A percentile compares a stretch with the other conserved stretches of the same genome.
phyloP scores from a whole-genome alignment of 345 rosid genomes.

The Linum trigynum region DNA sequence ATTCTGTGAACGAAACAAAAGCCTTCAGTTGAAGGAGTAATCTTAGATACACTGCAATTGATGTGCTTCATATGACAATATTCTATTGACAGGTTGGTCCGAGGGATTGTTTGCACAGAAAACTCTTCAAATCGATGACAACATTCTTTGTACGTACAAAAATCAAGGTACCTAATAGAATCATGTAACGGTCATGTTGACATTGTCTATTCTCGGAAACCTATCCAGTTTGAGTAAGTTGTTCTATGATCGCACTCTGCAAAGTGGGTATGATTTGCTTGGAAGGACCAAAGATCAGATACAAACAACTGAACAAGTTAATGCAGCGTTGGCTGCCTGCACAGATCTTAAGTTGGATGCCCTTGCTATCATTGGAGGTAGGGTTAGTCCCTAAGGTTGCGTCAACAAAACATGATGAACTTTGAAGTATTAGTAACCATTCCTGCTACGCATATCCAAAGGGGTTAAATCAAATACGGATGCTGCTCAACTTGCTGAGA shows the following conservation, averaged over 20 bases:
- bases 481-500: slow-evolving; percentile 98
- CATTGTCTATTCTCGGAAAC: slow-evolving; percentile 10
- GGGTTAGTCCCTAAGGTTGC: slow-evolving; percentile 8
- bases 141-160: slow-evolving; percentile 70
- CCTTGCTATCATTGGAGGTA: slow-evolving; percentile 96
- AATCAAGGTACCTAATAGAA: slow-evolving; percentile 62
- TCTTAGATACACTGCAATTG: too few species aligned
- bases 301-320: slow-evolving; percentile 91
- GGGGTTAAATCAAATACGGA: slow-evolving; percentile 95
- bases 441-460: slow-evolving; percentile 23
- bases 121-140: slow-evolving; percentile 77
- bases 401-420: background rate
- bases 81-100: slow-evolving; percentile 62
- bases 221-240: slow-evolving; percentile 12
- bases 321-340: slow-evolving; percentile 74
- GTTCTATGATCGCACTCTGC: slow-evolving; percentile 10
- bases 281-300: slow-evolving; percentile 98
- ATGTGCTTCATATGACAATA: background rate
- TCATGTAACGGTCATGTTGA: slow-evolving; percentile 6
- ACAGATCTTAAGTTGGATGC: slow-evolving; percentile 82
- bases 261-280: slow-evolving; percentile 94
- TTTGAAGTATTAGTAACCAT: slow-evolving; percentile 9
- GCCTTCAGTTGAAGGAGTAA: too few species aligned
- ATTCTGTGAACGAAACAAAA: too few species aligned
- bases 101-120: slow-evolving; percentile 96